Percentiles rank a stretch among this genome's conserved stretches.
Conservation (phyloP, 148 eudicot species). For the Suaeda aralocaspica region DNA sequence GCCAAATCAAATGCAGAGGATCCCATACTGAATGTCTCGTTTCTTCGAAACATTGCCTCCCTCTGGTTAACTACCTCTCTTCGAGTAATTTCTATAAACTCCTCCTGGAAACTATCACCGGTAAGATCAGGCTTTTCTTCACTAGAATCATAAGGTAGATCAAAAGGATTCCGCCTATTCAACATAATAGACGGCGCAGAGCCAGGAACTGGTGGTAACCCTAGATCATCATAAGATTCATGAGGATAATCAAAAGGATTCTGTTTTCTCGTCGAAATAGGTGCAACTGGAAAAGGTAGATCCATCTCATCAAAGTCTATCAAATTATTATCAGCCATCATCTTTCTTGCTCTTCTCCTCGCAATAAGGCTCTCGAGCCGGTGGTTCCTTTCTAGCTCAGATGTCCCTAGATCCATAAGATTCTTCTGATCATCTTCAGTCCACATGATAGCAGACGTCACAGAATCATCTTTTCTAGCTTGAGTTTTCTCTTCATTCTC, state of each 20-base stretch:
- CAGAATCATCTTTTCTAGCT: slow-evolving; percentile 35
- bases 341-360: slow-evolving; percentile 59
- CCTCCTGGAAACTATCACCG: slow-evolving; percentile 59
- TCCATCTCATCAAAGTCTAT: slow-evolving; percentile 65
- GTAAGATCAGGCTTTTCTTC: slow-evolving; percentile 77
- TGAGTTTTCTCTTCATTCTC: slow-evolving; percentile 45
- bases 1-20: slow-evolving; percentile 53
- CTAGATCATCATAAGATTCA: slow-evolving; percentile 49
- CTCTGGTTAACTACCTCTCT: slow-evolving; percentile 45
- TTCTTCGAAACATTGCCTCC: slow-evolving; percentile 57
- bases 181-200: slow-evolving; percentile 68
- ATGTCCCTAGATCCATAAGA: slow-evolving; percentile 74
- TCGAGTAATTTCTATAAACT: slow-evolving; percentile 37
- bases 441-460: slow-evolving; percentile 58
- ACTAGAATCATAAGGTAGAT: slow-evolving; percentile 75
- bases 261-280: slow-evolving; percentile 52
- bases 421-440: slow-evolving; percentile 79
- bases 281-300: slow-evolving; percentile 45
- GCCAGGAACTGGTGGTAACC: slow-evolving; percentile 71
- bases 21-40: slow-evolving; percentile 58
- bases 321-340: slow-evolving; percentile 50
- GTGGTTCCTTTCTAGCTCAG: slow-evolving; percentile 67
- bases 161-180: slow-evolving; percentile 62
- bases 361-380: slow-evolving; percentile 72
- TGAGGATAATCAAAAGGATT: slow-evolving; percentile 64